Evolutionary conservation across 352 stramenopile genomes (phyloP).

Genomic region (Globisporangium solare): DNA sequence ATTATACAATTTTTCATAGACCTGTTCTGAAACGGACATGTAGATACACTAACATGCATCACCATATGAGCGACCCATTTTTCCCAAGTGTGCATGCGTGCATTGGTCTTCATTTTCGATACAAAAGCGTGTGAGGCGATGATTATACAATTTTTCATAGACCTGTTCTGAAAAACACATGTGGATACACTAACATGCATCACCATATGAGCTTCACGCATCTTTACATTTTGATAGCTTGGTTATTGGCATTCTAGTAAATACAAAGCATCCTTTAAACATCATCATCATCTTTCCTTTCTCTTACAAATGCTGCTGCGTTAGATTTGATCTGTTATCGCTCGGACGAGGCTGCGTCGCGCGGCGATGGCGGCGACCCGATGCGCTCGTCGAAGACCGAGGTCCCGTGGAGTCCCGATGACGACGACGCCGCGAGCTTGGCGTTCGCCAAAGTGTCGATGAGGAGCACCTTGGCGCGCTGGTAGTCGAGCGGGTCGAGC

Average conservation of each 20-base stretch:
- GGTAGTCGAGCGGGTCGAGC: constrained; percentile 62
- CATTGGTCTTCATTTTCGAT: constrained; percentile 9
- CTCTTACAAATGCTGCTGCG: too few relatives aligned
- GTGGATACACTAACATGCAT: constrained; percentile 88
- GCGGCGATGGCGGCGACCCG: not conserved
- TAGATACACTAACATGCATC: constrained; percentile 88
- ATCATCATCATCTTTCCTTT: not conserved
- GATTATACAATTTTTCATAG: constrained; percentile 84
- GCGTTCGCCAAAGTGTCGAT: constrained; percentile 51
- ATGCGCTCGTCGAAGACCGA: not conserved
- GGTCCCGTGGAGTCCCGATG: not conserved
- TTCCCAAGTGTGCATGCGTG: too few relatives aligned
- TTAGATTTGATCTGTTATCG: not conserved
- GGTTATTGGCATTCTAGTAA: not conserved
- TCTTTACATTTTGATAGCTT: not conserved
- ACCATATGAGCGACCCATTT: constrained; percentile 74
- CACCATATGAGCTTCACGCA: constrained; percentile 77
- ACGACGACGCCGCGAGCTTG: constrained; percentile 7
- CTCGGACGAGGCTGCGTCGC: not conserved
- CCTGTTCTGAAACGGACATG: constrained; percentile 84
- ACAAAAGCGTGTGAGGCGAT: constrained; percentile 26
- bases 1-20: constrained; percentile 85
- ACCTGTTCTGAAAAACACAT: constrained; percentile 85
- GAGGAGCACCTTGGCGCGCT: constrained; percentile 49
- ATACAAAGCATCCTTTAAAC: not conserved